Evolutionary conservation across 2,329 filamentous ascomycete genomes (phyloP).

Genomic region (Thielaviopsis ethacetica): DNA sequence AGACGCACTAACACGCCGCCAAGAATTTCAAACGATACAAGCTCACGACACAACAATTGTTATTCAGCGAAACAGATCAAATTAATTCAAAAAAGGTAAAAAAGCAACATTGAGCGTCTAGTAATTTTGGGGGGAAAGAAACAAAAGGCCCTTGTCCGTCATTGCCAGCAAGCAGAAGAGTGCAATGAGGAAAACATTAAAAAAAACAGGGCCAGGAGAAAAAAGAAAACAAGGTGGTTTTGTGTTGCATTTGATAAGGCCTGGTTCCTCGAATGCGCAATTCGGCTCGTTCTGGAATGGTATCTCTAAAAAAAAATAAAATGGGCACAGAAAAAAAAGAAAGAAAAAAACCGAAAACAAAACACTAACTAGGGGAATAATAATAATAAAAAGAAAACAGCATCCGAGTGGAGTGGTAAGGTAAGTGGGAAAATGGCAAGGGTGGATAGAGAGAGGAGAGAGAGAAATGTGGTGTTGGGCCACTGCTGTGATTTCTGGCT

Average conservation of each 20-base stretch:
- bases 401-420: neutral
- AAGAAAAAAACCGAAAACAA: neutral
- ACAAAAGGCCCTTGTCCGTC: neutral
- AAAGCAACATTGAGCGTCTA: neutral
- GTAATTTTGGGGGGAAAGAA: neutral
- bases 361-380: neutral
- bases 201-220: neutral
- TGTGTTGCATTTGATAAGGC: slow-evolving; percentile 4
- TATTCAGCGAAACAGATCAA: neutral
- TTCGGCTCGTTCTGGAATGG: neutral
- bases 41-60: neutral
- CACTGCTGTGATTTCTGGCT: no score
- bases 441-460: no score
- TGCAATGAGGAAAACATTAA: no score
- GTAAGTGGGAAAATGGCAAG: neutral
- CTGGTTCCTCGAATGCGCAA: slow-evolving; percentile 4
- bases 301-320: neutral
- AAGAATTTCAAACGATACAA: neutral
- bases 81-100: neutral
- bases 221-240: neutral
- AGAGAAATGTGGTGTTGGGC: neutral
- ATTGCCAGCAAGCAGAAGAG: no score
- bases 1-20: neutral
- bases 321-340: neutral
- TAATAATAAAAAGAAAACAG: neutral